Evolutionary conservation across 495 filamentous ascomycete genomes (phyloP), one percentile per base, ranked within the genome.

Genomic region (Daldinia decipiens): DNA sequence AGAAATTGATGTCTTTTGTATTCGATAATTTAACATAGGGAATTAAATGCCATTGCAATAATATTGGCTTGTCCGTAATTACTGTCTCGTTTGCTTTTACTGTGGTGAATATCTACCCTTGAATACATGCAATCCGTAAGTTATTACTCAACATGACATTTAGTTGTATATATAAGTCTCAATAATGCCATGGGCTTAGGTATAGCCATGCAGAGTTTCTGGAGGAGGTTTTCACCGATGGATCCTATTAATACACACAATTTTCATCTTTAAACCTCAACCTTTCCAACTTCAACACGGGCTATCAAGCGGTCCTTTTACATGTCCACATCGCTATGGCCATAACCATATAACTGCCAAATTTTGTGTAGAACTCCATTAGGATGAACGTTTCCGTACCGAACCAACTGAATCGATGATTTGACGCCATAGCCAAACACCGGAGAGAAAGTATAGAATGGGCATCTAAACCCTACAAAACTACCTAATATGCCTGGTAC

Each of bases 1-100:
- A 58, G 36, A 71, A 59, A 67, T 71, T 66, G 58, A 52, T 58
- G 45, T 66, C n/a, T 17, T 62, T 52, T 65, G 39, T 71, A 17
- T 70, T 62, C 51, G n/a, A 61, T 39, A 56, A 50, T 32, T 56
- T 19, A 39, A 65, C 43, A 15, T 70, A 64, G 60, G 59, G 59
- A 47, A 39, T 9, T 21, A 27, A 17, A 26, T 31, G 43, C 9
- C 11, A 24, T 47, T 24, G 19, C 43, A 47, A 47, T 24, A 21
- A 47, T 12, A 24, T 47, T 21, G 21, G 19, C 21, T 47, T 47
- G 7, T 8, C 43, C 19, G 2, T 11, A 13, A 47, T 21, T 12
- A 47, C 43, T 24, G 9, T 21, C 21, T 47, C 19, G 8, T 24
- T 13, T 36, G 34, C n/a, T 32, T 59, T 53, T 50, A 40, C 15